These are phyloP conservation scores for Sugiyamaella lignohabitans DNA, from an alignment of 805 yeast species.

Conservation along the genomic window DNA sequence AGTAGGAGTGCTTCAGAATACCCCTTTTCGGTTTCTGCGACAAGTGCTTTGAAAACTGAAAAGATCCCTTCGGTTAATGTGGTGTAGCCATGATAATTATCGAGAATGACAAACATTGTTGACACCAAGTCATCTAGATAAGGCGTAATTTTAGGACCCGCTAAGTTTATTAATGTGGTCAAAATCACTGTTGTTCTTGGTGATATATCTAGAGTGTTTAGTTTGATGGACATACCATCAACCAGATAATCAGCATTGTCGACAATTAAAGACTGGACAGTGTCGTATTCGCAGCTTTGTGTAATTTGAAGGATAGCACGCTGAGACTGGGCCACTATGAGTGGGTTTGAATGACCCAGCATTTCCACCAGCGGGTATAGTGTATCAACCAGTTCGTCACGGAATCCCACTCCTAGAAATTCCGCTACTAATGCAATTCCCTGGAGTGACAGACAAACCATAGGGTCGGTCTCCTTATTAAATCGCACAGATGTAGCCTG, in stretches of 20 bases:
- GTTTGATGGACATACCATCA: constrained; percentile 65
- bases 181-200: constrained; percentile 69
- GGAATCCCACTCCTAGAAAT: constrained; percentile 34
- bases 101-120: constrained; percentile 70
- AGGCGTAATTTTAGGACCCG: constrained; percentile 58
- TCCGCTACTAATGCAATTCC: constrained; percentile 19
- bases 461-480: constrained; percentile 1
- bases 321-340: constrained; percentile 47
- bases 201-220: constrained; percentile 64
- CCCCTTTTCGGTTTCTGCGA: constrained; percentile 15
- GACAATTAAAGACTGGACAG: constrained; percentile 48
- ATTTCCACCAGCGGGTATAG: constrained; percentile 68
- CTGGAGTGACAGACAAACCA: constrained; percentile 19
- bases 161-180: constrained; percentile 59
- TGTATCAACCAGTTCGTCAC: constrained; percentile 58
- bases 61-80: constrained; percentile 68
- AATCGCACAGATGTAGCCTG: constrained; percentile 2
- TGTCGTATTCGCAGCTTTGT: constrained; percentile 40
- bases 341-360: constrained; percentile 50
- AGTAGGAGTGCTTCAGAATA: constrained; percentile 21
- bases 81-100: constrained; percentile 77
- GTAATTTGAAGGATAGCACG: constrained; percentile 48
- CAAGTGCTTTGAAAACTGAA: constrained; percentile 43
- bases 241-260: constrained; percentile 75
- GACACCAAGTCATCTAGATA: constrained; percentile 69